phyloP scores from a whole-genome alignment of 148 eudicot species.

The Spergularia marina region DNA sequence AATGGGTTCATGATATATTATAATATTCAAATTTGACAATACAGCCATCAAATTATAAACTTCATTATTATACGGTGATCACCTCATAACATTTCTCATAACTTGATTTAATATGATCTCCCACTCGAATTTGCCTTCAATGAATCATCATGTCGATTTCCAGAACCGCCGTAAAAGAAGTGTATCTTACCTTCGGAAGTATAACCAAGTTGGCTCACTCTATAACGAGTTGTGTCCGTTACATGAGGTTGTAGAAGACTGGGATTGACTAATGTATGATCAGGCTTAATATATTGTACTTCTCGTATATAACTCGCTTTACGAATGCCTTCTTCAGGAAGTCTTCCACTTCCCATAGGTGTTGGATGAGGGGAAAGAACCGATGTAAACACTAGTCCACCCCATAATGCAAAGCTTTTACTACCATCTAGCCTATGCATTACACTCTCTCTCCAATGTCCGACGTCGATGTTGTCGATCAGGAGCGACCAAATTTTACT shows the following conservation, averaged over 20 bases:
- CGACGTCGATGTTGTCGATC: background rate
- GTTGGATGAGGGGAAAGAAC: background rate
- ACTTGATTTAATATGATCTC: background rate
- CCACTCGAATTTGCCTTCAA: background rate
- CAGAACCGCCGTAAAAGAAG: constrained; percentile 1
- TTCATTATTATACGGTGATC: no score
- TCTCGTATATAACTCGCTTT: background rate
- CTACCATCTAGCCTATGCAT: background rate
- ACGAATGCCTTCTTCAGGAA: background rate
- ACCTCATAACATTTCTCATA: no score
- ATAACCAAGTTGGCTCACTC: background rate
- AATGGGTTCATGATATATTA: no score
- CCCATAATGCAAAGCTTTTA: background rate
- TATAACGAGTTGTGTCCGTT: background rate
- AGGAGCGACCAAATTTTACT: background rate
- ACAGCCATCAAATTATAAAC: no score
- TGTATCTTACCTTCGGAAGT: no score
- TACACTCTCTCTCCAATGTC: background rate
- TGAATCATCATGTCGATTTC: background rate
- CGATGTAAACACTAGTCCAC: background rate
- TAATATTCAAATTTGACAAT: no score
- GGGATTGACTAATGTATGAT: background rate
- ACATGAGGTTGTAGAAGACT: background rate
- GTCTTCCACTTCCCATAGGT: background rate
- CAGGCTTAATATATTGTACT: background rate